Evolutionary conservation across 345 rosid genomes (phyloP).

Genomic region (Xanthoceras sorbifolium): DNA sequence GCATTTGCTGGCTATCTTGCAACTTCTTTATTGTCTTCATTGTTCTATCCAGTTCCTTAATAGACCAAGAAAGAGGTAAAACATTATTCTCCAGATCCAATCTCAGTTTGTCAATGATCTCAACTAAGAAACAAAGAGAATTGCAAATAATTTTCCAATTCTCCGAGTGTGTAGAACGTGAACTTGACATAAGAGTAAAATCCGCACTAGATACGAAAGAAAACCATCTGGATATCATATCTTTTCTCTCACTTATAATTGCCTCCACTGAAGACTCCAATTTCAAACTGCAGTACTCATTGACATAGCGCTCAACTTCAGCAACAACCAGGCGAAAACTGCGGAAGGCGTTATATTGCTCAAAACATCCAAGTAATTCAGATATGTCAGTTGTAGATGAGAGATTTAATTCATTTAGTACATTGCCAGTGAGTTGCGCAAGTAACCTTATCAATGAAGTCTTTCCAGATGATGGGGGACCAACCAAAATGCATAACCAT

Average conservation of each 20-base stretch:
- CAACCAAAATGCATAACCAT: conserved; percentile 89
- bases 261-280: conserved; percentile 48
- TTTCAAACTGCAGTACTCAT: conserved; percentile 62
- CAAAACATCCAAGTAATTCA: conserved; percentile 94
- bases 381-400: conserved; percentile 93
- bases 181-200: conserved; percentile 39
- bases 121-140: conserved; percentile 51
- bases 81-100: conserved; percentile 39
- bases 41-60: conserved; percentile 50
- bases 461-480: conserved; percentile 91
- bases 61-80: conserved; percentile 53
- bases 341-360: conserved; percentile 86
- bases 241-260: conserved; percentile 39
- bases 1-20: conserved; percentile 44
- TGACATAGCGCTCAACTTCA: conserved; percentile 61
- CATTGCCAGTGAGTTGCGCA: conserved; percentile 78
- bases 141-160: conserved; percentile 32
- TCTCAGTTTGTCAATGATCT: conserved; percentile 52
- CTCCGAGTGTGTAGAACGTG: conserved; percentile 30
- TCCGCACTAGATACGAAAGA: conserved; percentile 49
- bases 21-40: conserved; percentile 55
- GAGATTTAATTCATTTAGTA: conserved; percentile 77
- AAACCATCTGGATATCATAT: conserved; percentile 67
- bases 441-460: conserved; percentile 83
- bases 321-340: conserved; percentile 58